Percentiles rank a stretch among this genome's conserved stretches.
These are phyloP conservation scores for Talaromyces liani DNA, from an alignment of 495 filamentous ascomycete genomes.

Conservation along the genomic window DNA sequence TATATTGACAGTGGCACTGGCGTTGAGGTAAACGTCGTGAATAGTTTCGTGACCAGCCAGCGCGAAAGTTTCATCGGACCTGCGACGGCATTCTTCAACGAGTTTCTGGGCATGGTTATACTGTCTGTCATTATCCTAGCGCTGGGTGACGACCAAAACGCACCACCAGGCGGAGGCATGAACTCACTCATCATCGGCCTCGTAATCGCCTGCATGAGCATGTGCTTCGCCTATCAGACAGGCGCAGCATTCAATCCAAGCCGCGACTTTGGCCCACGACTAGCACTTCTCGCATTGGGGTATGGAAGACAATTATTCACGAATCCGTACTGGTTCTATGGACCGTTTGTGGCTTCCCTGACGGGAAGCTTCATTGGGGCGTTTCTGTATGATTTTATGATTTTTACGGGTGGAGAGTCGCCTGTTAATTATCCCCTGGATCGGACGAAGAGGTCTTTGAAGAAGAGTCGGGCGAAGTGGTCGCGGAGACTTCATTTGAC, in stretches of 20 bases:
- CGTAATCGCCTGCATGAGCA: slow-evolving; percentile 31
- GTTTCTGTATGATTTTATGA: slow-evolving; percentile 45
- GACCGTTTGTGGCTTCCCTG: slow-evolving; percentile 40
- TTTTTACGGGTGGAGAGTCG: slow-evolving; percentile 46
- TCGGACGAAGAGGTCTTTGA: slow-evolving; percentile 25
- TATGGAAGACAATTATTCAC: slow-evolving; percentile 34
- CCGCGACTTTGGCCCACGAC: slow-evolving; percentile 44
- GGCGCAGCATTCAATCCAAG: slow-evolving; percentile 43
- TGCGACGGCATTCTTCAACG: slow-evolving; percentile 42
- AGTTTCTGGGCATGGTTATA: slow-evolving; percentile 40
- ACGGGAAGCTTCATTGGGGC: slow-evolving; percentile 38
- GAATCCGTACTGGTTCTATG: slow-evolving; percentile 44
- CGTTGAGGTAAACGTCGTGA: slow-evolving; percentile 30
- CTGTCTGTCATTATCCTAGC: slow-evolving; percentile 42
- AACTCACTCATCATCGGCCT: slow-evolving; percentile 40
- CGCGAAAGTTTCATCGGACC: slow-evolving; percentile 36
- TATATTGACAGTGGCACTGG: slow-evolving; percentile 23
- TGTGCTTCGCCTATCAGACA: slow-evolving; percentile 40
- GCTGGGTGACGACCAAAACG: slow-evolving; percentile 47
- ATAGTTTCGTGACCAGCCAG: slow-evolving; percentile 28
- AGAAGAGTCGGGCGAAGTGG: slow-evolving; percentile 30
- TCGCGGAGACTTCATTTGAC: slow-evolving; percentile 17
- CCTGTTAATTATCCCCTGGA: slow-evolving; percentile 44
- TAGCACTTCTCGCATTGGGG: slow-evolving; percentile 33
- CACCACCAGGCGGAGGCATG: slow-evolving; percentile 49